phyloP scores from a whole-genome alignment of 2,329 filamentous ascomycete genomes.

The Pseudophaeomoniella oleicola region DNA sequence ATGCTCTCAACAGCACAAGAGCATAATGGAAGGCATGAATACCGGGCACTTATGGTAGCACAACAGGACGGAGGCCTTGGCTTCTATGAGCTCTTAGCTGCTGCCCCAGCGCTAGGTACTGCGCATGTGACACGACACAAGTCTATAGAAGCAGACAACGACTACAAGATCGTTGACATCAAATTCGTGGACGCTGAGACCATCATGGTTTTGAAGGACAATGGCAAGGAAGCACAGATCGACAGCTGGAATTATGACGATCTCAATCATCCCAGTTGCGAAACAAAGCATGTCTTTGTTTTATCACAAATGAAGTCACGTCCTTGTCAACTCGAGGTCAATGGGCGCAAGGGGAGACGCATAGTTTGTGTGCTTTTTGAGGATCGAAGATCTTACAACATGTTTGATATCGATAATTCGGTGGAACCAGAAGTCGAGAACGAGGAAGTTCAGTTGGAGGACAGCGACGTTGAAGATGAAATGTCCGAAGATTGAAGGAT shows the following conservation, averaged over 20 bases:
- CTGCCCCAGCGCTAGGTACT: slow-evolving; percentile 14
- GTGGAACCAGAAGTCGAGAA: slow-evolving; percentile 16
- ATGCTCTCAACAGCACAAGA: background rate
- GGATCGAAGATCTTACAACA: slow-evolving; percentile 37
- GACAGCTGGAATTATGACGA: background rate
- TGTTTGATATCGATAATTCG: slow-evolving; percentile 39
- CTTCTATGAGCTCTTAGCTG: background rate
- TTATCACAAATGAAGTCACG: slow-evolving; percentile 26
- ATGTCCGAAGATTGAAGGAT: no score
- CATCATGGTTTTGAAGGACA: slow-evolving; percentile 44
- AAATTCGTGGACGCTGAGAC: slow-evolving; percentile 52
- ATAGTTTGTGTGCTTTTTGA: slow-evolving; percentile 41
- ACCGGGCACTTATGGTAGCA: background rate
- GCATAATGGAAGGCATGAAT: background rate
- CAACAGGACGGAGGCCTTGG: background rate
- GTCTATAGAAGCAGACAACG: slow-evolving; percentile 9
- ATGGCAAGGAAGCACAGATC: slow-evolving; percentile 11
- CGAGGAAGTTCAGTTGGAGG: slow-evolving; percentile 12
- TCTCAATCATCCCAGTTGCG: slow-evolving; percentile 9
- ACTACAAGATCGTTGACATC: slow-evolving; percentile 41
- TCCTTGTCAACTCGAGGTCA: slow-evolving; percentile 37
- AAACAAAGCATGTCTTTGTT: slow-evolving; percentile 32
- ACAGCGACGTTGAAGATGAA: background rate
- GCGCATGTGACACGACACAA: background rate
- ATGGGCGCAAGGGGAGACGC: slow-evolving; percentile 38